A percentile compares a stretch with the other conserved stretches of the same genome.
These are phyloP conservation scores for Penicillium egyptiacum DNA, from an alignment of 495 filamentous ascomycete species.

Conservation along the genomic window DNA sequence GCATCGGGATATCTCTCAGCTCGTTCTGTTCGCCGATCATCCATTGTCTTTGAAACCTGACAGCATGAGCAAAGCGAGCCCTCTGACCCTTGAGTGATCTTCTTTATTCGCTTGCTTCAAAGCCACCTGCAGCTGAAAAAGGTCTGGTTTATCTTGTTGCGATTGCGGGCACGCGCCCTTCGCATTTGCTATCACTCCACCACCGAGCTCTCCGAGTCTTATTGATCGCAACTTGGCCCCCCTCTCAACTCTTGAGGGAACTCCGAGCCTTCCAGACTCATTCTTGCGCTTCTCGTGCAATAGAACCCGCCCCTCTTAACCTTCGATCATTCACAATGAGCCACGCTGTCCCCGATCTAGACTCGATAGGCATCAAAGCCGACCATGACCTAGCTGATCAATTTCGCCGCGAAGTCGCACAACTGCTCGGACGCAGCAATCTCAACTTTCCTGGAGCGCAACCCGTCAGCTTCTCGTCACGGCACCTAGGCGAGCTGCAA, in stretches of 20 bases:
- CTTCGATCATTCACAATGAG: constrained; percentile 33
- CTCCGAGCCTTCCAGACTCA: not conserved
- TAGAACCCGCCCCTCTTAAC: not conserved
- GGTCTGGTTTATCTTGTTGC: not conserved
- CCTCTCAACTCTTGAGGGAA: constrained; percentile 1
- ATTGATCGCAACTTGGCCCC: constrained; percentile 1
- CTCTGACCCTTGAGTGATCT: constrained; percentile 7
- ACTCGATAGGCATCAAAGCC: constrained; percentile 60
- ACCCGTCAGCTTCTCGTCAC: constrained; percentile 81
- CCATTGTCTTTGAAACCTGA: constrained; percentile 17
- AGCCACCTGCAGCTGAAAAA: not conserved
- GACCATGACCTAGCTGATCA: constrained; percentile 54
- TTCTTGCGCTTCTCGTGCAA: not conserved
- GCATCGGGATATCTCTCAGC: constrained; percentile 9
- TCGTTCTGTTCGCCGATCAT: constrained; percentile 14
- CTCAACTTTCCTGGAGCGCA: constrained; percentile 86
- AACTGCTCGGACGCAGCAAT: constrained; percentile 66
- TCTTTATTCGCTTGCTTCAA: not conserved
- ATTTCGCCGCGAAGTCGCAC: constrained; percentile 72
- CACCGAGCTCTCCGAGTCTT: constrained; percentile 7
- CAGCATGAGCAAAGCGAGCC: constrained; percentile 10
- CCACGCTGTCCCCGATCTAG: constrained; percentile 49
- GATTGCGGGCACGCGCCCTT: constrained; percentile 14
- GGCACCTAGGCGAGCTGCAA: constrained; percentile 75
- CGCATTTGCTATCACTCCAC: constrained; percentile 5